Evolutionary conservation across 2,329 filamentous ascomycete genomes (phyloP).

Genomic region (Neurospora sp.): DNA sequence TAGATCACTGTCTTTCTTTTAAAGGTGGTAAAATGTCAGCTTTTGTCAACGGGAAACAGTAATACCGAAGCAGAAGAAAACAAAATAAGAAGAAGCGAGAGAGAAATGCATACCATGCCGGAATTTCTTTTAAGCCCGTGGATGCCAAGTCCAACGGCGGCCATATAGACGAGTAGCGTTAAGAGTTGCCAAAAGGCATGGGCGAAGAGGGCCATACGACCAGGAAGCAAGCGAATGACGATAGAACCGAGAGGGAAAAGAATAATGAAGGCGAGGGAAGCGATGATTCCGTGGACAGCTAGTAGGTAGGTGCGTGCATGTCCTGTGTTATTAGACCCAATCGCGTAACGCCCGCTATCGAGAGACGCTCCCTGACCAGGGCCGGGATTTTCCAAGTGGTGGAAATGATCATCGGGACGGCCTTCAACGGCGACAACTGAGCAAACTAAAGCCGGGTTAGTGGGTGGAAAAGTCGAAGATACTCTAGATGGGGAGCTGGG

Average conservation of each 20-base stretch:
- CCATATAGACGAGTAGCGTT: conserved; percentile 27
- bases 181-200: conserved; percentile 32
- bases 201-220: conserved; percentile 25
- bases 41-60: neutral
- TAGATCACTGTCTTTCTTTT: too few species aligned
- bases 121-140: conserved; percentile 9
- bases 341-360: too few species aligned
- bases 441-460: neutral
- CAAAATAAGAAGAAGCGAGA: neutral
- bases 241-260: conserved; percentile 36
- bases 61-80: neutral
- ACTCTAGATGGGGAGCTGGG: too few species aligned
- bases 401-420: neutral
- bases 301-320: conserved; percentile 13
- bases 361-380: too few species aligned
- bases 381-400: neutral
- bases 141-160: conserved; percentile 33
- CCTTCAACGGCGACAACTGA: neutral
- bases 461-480: neutral
- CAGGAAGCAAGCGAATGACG: conserved; percentile 29
- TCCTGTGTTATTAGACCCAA: too few species aligned
- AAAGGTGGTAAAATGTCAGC: neutral
- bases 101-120: conserved; percentile 21
- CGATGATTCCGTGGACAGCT: conserved; percentile 31
- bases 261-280: conserved; percentile 29